A percentile compares a stretch with the other conserved stretches of the same genome.
Evolutionary conservation across 306 rosid genomes (phyloP).

Genomic region (Cucurbita ficifolia): DNA sequence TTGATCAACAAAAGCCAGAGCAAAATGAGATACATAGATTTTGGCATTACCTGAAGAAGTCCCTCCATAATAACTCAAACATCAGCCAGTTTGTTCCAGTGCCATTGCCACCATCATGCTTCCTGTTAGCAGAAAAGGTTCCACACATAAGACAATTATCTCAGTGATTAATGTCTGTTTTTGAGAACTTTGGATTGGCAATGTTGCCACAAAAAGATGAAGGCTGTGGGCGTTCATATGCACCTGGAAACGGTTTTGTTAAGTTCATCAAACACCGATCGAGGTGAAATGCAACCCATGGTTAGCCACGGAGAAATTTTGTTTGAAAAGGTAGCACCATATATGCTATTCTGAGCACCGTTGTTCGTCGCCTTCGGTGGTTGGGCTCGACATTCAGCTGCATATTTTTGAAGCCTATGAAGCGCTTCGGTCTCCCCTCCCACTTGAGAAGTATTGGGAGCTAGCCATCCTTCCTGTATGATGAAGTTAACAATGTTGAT

Average conservation of each 20-base stretch:
- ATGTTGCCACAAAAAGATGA: neutral
- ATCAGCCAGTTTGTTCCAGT: slow-evolving; percentile 75
- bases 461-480: slow-evolving; percentile 52
- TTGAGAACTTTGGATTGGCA: neutral
- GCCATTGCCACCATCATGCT: slow-evolving; percentile 37
- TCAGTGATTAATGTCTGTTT: slow-evolving; percentile 6
- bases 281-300: slow-evolving; percentile 93
- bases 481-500: slow-evolving; percentile 16
- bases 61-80: slow-evolving; percentile 94
- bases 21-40: neutral
- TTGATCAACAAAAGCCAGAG: neutral
- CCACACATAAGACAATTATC: slow-evolving; percentile 16
- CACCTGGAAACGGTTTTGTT: slow-evolving; percentile 68
- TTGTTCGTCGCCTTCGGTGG: slow-evolving; percentile 45
- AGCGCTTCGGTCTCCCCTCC: slow-evolving; percentile 97
- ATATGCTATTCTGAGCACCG: slow-evolving; percentile 49
- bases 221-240: neutral
- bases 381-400: slow-evolving; percentile 71
- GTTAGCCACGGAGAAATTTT: slow-evolving; percentile 96
- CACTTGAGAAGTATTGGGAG: slow-evolving; percentile 41
- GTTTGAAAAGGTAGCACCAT: slow-evolving; percentile 92
- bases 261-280: slow-evolving; percentile 66
- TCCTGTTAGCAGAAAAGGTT: slow-evolving; percentile 34
- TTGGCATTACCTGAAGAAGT: slow-evolving; percentile 76
- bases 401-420: slow-evolving; percentile 62